Evolutionary conservation across 176 grass and related monocot genomes (phyloP).

Genomic region (Thinopyrum elongatum): DNA sequence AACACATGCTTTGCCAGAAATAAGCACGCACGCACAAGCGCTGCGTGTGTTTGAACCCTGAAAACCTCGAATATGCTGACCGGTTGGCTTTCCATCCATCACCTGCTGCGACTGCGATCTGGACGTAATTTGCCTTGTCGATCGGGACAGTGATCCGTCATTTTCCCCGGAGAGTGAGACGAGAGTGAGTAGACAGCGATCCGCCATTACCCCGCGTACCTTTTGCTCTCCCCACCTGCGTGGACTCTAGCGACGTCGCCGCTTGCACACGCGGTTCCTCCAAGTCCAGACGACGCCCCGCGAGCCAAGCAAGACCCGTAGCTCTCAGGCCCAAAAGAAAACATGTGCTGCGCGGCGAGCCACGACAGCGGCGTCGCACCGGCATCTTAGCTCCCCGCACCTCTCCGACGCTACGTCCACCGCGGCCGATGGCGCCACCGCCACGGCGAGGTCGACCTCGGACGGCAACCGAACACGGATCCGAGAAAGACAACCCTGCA

Average conservation of each 20-base stretch:
- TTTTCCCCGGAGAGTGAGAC: neutral
- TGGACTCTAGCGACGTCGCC: neutral
- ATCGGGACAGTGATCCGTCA: conserved; percentile 14
- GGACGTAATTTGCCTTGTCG: conserved; percentile 4
- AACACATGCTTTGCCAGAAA: neutral
- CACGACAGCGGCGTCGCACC: conserved; percentile 9
- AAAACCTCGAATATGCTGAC: neutral
- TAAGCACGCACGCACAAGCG: neutral
- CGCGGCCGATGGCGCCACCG: neutral
- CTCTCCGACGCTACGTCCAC: conserved; percentile 29
- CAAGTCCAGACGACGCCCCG: neutral
- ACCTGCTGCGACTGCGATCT: neutral
- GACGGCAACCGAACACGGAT: neutral
- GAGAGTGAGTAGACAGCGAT: neutral
- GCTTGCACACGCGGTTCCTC: neutral
- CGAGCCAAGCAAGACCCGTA: conserved; percentile 4
- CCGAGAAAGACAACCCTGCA: conserved; percentile 20
- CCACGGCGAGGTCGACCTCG: conserved; percentile 33
- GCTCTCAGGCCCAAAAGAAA: conserved; percentile 2
- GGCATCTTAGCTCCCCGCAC: conserved; percentile 1
- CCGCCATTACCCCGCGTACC: conserved; percentile 1
- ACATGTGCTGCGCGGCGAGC: conserved; percentile 15
- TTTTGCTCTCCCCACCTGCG: conserved; percentile 4
- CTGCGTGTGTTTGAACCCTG: neutral
- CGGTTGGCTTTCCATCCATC: neutral